Conservation (phyloP, 495 filamentous ascomycete genomes). For the Daldinia childiae region DNA sequence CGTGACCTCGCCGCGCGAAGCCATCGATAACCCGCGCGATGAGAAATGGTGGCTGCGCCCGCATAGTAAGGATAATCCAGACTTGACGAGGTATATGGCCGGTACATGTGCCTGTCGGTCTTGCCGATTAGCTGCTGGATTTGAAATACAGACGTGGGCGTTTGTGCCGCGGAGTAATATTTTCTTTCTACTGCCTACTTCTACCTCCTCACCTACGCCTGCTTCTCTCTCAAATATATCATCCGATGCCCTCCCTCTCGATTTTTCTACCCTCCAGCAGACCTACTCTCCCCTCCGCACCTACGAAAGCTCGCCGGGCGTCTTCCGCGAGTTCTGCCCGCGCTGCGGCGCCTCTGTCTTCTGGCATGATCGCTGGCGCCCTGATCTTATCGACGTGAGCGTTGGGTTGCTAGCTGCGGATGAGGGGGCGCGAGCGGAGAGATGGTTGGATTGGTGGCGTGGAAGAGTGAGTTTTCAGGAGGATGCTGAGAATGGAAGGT, state of each 20-base stretch:
- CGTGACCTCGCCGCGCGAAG: conserved; percentile 49
- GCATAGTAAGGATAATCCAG: conserved; percentile 28
- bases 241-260: conserved; percentile 43
- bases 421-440: conserved; percentile 64
- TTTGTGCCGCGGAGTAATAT: conserved; percentile 73
- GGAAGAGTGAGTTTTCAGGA: conserved; percentile 69
- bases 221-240: background rate
- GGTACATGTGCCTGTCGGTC: conserved; percentile 72
- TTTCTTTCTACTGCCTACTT: conserved; percentile 44
- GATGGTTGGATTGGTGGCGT: conserved; percentile 69
- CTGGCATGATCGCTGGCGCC: conserved; percentile 67
- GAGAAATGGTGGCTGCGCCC: conserved; percentile 52
- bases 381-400: conserved; percentile 71
- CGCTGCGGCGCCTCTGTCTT: conserved; percentile 73
- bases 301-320: conserved; percentile 64
- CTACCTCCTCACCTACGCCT: background rate
- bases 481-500: conserved; percentile 58
- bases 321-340: conserved; percentile 70
- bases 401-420: conserved; percentile 65
- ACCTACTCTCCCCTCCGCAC: conserved; percentile 9
- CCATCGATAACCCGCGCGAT: conserved; percentile 53
- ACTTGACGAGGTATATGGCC: conserved; percentile 67
- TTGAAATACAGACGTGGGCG: conserved; percentile 74
- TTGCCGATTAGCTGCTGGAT: conserved; percentile 70
- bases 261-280: conserved; percentile 49